These are phyloP conservation scores for Rugosomyces carneus DNA, from an alignment of 1,284 basidiomycete species.

Conservation along the genomic window DNA sequence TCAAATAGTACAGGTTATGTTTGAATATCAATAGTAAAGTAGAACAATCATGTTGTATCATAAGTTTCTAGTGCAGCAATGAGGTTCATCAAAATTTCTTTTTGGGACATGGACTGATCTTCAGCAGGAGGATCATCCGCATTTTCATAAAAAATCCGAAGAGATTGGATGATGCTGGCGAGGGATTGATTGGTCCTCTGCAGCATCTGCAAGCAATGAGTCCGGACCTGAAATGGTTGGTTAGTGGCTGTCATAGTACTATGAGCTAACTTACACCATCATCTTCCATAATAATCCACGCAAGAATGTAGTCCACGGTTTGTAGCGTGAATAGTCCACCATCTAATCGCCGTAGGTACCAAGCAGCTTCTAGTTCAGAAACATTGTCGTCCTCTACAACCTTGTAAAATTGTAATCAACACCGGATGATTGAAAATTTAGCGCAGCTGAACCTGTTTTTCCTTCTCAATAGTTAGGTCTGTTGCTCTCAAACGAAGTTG, in stretches of 20 bases:
- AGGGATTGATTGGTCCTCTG: conserved; percentile 63
- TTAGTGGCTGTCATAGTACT: background rate
- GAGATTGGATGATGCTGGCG: conserved; percentile 57
- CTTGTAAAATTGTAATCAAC: conserved; percentile 32
- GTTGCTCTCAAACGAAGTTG: conserved; percentile 49
- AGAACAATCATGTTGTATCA: conserved; percentile 3
- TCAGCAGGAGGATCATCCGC: conserved; percentile 48
- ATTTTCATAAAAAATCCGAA: conserved; percentile 67
- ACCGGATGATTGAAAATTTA: background rate
- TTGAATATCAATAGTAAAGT: background rate
- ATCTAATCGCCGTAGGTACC: conserved; percentile 82
- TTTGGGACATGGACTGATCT: conserved; percentile 45
- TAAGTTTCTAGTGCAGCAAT: conserved; percentile 54
- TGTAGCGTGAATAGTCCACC: conserved; percentile 87
- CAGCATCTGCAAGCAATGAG: conserved; percentile 72
- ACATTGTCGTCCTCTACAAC: conserved; percentile 55
- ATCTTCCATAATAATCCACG: conserved; percentile 97
- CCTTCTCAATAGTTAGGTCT: conserved; percentile 59
- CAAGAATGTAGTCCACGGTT: conserved; percentile 87
- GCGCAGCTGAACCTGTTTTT: conserved; percentile 51
- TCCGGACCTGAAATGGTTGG: conserved; percentile 48
- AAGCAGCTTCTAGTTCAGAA: conserved; percentile 65
- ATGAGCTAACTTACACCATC: conserved; percentile 68
- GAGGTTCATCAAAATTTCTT: conserved; percentile 63
- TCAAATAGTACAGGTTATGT: conserved; percentile 16